A percentile compares a stretch with the other conserved stretches of the same genome.
These are phyloP conservation scores for Penicillium brasilianum DNA, from an alignment of 2,329 filamentous ascomycete genomes.

Conservation along the genomic window DNA sequence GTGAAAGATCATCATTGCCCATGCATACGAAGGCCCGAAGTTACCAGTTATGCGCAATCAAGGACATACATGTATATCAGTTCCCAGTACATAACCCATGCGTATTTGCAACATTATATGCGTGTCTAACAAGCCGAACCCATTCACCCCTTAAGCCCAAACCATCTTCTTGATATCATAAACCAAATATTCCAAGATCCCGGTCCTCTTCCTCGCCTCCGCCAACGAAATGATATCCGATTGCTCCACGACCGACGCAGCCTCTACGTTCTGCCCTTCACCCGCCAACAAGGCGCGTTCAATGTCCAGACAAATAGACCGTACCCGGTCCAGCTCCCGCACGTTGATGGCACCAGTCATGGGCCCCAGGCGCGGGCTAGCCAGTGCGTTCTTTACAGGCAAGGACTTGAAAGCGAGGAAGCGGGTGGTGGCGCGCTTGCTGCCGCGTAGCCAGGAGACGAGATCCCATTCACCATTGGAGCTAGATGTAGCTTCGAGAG, in stretches of 20 bases:
- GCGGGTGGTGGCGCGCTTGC: conserved; percentile 37
- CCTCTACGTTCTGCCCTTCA: conserved; percentile 47
- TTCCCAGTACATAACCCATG: background rate
- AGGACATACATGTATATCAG: background rate
- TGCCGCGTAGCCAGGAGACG: conserved; percentile 47
- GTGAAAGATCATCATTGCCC: background rate
- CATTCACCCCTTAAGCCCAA: conserved; percentile 60
- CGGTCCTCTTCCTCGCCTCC: conserved; percentile 86
- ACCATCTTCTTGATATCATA: conserved; percentile 94
- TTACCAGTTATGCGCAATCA: background rate
- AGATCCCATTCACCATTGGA: conserved; percentile 47
- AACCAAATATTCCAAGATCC: conserved; percentile 82
- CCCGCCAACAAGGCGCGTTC: conserved; percentile 66
- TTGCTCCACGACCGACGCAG: conserved; percentile 54
- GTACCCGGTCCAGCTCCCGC: conserved; percentile 60
- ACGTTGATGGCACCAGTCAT: conserved; percentile 28
- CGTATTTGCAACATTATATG: background rate
- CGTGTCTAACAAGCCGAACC: background rate
- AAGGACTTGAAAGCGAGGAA: conserved; percentile 52
- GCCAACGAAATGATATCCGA: conserved; percentile 79
- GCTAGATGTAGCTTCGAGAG: conserved; percentile 34
- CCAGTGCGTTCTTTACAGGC: conserved; percentile 40
- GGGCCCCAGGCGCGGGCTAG: conserved; percentile 26
- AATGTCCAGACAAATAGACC: conserved; percentile 75
- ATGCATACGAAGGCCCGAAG: background rate